Evolutionary conservation across 768 basidiomycete genomes (phyloP).

Genomic region (Psilocybe tampanensis): DNA sequence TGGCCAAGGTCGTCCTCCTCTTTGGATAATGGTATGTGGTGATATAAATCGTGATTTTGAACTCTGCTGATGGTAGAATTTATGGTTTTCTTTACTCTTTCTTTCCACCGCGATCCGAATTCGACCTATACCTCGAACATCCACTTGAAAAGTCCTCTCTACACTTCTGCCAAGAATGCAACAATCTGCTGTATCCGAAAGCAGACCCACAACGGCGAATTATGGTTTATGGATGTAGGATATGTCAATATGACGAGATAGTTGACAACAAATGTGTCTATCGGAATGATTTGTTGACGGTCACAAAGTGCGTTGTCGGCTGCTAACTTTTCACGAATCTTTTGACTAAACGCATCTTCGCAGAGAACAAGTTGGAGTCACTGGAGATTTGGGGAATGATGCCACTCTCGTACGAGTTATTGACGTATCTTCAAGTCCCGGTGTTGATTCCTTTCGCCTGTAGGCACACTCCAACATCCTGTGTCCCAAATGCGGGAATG

Average conservation of each 20-base stretch:
- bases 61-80: neutral
- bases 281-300: constrained; percentile 88
- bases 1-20: no score
- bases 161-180: constrained; percentile 93
- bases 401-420: constrained; percentile 72
- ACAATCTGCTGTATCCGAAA: constrained; percentile 92
- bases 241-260: constrained; percentile 85
- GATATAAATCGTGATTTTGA: no score
- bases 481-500: constrained; percentile 81
- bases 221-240: constrained; percentile 91
- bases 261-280: constrained; percentile 91
- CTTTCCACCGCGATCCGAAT: neutral
- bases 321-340: neutral
- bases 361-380: constrained; percentile 94
- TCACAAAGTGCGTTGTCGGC: constrained; percentile 70
- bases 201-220: constrained; percentile 84
- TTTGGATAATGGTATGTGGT: no score
- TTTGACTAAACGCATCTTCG: constrained; percentile 7
- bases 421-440: neutral
- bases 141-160: constrained; percentile 72
- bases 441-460: neutral
- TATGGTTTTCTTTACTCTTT: no score
- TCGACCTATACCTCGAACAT: neutral
- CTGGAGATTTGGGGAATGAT: constrained; percentile 84
- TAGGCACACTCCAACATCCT: constrained; percentile 83